Evolutionary conservation across 805 yeast genomes (phyloP), one percentile per base, ranked within the genome.

Genomic region (Metschnikowia anglica): DNA sequence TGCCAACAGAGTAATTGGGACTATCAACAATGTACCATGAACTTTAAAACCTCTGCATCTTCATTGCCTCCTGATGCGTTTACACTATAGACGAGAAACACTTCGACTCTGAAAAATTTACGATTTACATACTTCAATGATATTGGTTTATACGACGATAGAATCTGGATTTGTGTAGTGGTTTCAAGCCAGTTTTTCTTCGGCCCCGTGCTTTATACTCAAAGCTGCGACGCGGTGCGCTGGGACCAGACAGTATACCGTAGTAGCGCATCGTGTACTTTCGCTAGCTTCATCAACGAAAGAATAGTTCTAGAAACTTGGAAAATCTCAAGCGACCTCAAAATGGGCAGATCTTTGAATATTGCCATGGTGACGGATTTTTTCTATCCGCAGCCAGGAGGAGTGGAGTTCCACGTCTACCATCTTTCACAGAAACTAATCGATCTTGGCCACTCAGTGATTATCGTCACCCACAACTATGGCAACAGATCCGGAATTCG

Each of bases 331-430:
- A n/a, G n/a, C n/a, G n/a, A n/a, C 8, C 3, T 10, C 29, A 26
- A 26, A 26, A 41, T 41, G 44, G 40, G 25, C 18, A 36, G 42
- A 15, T 23, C 42, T 15, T 61, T 63, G 48, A 68, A 66, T 42
- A 66, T 68, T 41, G 75, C 75, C 6, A 90, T 93, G 97, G 87
- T 90, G 3, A 86, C 95, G 33, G 99, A 93, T 65, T 93, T 89
- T 72, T 93, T 93, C 77, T 93, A 86, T 65, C 99, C 99, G 9
- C 99, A 93, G 60, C 85, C 97, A 0, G 99, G 99, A 3, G 99
- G 99, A 8, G 95, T 93, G 2, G 99, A 93, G 62, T 81, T 91
- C 48, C 99, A 93, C 60, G 86, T 91, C 13, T 88, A 88, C 62
- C 98, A 93, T 61, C 65, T 93, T 18, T 83, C 98, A 0, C 95